Evolutionary conservation across 2,329 filamentous ascomycete species (phyloP).

Genomic region (Tetracladium maxilliforme): DNA sequence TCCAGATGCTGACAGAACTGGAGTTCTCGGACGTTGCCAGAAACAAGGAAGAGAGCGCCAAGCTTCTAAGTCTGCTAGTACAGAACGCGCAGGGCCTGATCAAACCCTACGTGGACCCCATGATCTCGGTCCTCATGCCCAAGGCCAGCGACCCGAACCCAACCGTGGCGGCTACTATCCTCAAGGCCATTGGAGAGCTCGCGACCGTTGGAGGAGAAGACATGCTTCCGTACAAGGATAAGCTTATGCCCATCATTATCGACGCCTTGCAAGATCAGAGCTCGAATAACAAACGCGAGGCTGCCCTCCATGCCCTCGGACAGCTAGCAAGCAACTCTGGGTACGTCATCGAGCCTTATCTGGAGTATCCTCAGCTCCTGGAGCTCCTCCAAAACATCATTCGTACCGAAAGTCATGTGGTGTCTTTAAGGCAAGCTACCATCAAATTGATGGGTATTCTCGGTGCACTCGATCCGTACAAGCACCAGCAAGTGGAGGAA

Average conservation of each 20-base stretch:
- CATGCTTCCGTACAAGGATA: slow-evolving; percentile 82
- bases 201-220: slow-evolving; percentile 88
- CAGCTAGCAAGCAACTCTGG: slow-evolving; percentile 92
- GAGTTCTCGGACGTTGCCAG: slow-evolving; percentile 89
- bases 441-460: slow-evolving; percentile 95
- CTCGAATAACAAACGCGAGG: slow-evolving; percentile 78
- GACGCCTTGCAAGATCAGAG: slow-evolving; percentile 89
- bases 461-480: slow-evolving; percentile 89
- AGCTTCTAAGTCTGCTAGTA: slow-evolving; percentile 81
- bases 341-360: slow-evolving; percentile 92
- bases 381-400: slow-evolving; percentile 90
- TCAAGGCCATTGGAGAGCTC: slow-evolving; percentile 87
- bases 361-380: slow-evolving; percentile 86
- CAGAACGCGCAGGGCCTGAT: slow-evolving; percentile 87
- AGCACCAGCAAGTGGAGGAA: slow-evolving; percentile 89
- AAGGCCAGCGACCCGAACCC: slow-evolving; percentile 78
- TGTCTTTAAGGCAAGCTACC: slow-evolving; percentile 76
- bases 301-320: slow-evolving; percentile 78
- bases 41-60: slow-evolving; percentile 93
- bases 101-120: slow-evolving; percentile 92
- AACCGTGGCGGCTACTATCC: slow-evolving; percentile 84
- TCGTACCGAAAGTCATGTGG: slow-evolving; percentile 73
- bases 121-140: slow-evolving; percentile 86
- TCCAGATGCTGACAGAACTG: slow-evolving; percentile 90
- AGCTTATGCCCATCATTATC: slow-evolving; percentile 89